Base-by-base conservation (phyloP, 352 stramenopile genomes). In the Phytophthora macrochlamydospora region DNA sequence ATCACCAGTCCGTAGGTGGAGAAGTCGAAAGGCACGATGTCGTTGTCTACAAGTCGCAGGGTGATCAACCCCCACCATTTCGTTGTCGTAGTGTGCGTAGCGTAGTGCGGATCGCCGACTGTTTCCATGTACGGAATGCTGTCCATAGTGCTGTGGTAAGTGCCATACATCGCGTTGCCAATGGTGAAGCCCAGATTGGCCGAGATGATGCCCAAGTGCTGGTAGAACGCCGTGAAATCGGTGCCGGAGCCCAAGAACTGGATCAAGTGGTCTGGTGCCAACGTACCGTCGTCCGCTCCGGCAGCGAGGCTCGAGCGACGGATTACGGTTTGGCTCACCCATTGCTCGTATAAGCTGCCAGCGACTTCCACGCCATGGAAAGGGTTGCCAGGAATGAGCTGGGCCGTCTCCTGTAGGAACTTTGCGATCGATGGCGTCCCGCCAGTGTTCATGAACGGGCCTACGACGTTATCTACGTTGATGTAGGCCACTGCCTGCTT, bases 101-200 rank as follows among this genome's bases (percentile, higher is more conserved):
- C 63, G 62, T 84, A 93, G 37, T 74, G 53, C 45, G 85, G 83
- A 45, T 93, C 85, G 1, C 63, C 83, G 7, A 75, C 58, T 6
- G 35, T 83, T 42, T 92, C 80, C 48, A 89, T 71, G 68, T 86
- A 97, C 48, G 64, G 71, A 55, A 94, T 67, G 45, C 73, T 92
- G 69, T 97, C 90, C 75, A 94, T 96, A 24, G 89, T 78, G 58
- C 72, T 90, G 71, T 97, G 90, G 69, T 97, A 95, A 13, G 76
- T 71, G 24, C 87, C 87, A 72, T 95, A 94, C 0, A 48, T 60
- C 7, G 54, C 67, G 32, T 60, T 54, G 13, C 29, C 66, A 24
- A 71, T n/a, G 24, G 46, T 50, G 54, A 93, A 94, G 0, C 46
- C 71, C 58, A 97, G 66, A 59, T 94, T 86, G n/a, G 89, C 75